Conservation (phyloP, 1,139 yeast species). For the Debaryomycetaceae sp. region DNA sequence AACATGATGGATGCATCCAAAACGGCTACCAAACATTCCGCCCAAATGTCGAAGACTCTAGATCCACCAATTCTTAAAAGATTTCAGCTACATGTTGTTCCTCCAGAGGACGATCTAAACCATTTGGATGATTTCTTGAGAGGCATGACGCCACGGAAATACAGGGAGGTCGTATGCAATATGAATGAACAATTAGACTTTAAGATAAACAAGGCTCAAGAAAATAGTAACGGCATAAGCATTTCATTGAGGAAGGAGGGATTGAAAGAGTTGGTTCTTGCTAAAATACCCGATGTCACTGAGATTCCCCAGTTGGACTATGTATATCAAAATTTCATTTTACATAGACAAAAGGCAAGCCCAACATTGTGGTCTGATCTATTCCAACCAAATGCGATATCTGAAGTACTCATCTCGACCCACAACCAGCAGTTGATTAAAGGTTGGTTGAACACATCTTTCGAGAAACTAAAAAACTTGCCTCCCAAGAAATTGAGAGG, state of each 20-base stretch:
- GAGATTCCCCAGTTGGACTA: conserved; percentile 16
- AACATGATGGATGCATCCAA: conserved; percentile 25
- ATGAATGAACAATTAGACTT: background rate
- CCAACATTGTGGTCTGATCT: conserved; percentile 38
- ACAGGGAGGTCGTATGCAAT: background rate
- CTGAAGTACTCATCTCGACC: conserved; percentile 34
- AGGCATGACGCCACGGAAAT: background rate
- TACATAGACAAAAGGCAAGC: background rate
- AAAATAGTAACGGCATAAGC: no score
- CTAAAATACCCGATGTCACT: conserved; percentile 11
- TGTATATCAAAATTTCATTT: conserved; percentile 18
- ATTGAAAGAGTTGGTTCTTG: background rate
- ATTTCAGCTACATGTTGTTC: conserved; percentile 19
- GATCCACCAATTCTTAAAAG: conserved; percentile 16
- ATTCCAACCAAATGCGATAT: conserved; percentile 37
- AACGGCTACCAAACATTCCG: conserved; percentile 16
- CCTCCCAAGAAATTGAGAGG: conserved; percentile 29
- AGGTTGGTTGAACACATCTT: conserved; percentile 51
- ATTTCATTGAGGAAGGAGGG: no score
- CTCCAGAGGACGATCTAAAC: conserved; percentile 1
- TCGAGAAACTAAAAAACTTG: conserved; percentile 34
- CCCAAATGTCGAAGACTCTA: conserved; percentile 22
- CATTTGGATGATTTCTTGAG: background rate
- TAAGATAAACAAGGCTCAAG: background rate
- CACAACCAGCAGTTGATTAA: conserved; percentile 20